Evolutionary conservation across 1,284 basidiomycete species (phyloP), one percentile per base, ranked within the genome.

Genomic region (Amylostereum chailletii): DNA sequence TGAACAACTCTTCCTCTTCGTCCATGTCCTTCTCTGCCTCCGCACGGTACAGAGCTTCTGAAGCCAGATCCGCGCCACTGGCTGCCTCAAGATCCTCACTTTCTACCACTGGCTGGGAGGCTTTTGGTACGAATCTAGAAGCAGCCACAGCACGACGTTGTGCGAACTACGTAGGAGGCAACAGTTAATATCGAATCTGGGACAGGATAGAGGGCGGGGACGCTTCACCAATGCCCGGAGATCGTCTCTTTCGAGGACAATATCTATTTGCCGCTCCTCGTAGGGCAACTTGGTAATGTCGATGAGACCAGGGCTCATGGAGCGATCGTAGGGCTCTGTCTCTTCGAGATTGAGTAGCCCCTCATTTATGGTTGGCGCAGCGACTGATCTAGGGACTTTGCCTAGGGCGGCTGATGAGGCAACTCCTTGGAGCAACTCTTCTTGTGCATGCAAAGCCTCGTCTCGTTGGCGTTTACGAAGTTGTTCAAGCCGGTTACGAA

Each of bases 1-100:
- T 93, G 74, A 94, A 96, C 11, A 93, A 66, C 60, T 97, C 93
- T 64, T 97, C 94, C 64, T 94, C 90, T 59, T 96, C 94, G 57
- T 97, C 94, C 50, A 98, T 75, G 54, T 96, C 92, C 56, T 84
- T 86, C 62, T 92, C 90, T 8, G 92, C 91, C 60, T 91, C 88
- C 3, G 86, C 89, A 55, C 89, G 81, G 61, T 91, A 94, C 46
- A 92, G 68, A 6, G 86, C 87, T 59, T 94, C 90, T 0, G 88
- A 86, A 45, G 84, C 87, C 49, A 93, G 73, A 62, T 94, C 93
- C 11, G 83, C 80, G 53, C 80, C 78, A 55, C 78, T 84, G 4
- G 79, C 72, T 49, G 77, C 71, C 55, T 79, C 76, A 56, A 50
- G 56, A 36, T 69, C 68, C 49, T 75, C 71, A 8, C 67, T 64